A percentile compares a stretch with the other conserved stretches of the same genome.
Conservation (phyloP, 2,329 filamentous ascomycete genomes). For the Calonectria fujianensis region DNA sequence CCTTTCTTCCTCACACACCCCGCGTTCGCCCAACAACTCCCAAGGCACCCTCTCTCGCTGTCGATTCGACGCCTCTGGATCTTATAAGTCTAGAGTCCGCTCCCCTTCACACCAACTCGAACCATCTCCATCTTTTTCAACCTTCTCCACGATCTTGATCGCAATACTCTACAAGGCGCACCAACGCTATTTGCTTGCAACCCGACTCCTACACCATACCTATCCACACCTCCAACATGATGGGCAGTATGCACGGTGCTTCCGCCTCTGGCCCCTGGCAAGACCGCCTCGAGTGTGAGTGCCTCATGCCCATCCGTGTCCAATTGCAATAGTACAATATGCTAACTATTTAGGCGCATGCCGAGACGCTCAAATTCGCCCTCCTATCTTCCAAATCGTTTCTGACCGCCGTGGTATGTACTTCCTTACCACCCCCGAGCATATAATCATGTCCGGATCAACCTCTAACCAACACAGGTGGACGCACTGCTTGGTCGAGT, state of each 20-base stretch:
- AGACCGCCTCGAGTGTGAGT: conserved; percentile 73
- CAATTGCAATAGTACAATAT: conserved; percentile 19
- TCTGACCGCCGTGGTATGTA: conserved; percentile 83
- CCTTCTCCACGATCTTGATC: conserved; percentile 10
- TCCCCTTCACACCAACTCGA: conserved; percentile 27
- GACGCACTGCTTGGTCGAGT: conserved; percentile 93
- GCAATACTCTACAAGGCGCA: not conserved
- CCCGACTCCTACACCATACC: conserved; percentile 10
- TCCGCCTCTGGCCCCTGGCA: conserved; percentile 68
- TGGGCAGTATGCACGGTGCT: conserved; percentile 51
- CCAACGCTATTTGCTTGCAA: conserved; percentile 1
- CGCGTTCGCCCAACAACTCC: conserved; percentile 44
- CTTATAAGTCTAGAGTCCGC: conserved; percentile 49
- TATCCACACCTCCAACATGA: conserved; percentile 34
- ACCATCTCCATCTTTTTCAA: conserved; percentile 29
- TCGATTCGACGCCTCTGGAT: conserved; percentile 35
- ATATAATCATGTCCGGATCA: not conserved
- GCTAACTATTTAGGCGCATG: conserved; percentile 71
- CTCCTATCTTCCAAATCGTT: conserved; percentile 80
- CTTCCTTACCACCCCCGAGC: not conserved
- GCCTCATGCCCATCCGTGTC: conserved; percentile 3
- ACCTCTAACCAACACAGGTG: conserved; percentile 71
- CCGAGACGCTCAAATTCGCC: conserved; percentile 69
- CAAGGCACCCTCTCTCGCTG: conserved; percentile 39
- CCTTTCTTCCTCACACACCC: conserved; percentile 40